Base-by-base conservation (phyloP, 345 rosid species). In the Carallia pectinifolia region DNA sequence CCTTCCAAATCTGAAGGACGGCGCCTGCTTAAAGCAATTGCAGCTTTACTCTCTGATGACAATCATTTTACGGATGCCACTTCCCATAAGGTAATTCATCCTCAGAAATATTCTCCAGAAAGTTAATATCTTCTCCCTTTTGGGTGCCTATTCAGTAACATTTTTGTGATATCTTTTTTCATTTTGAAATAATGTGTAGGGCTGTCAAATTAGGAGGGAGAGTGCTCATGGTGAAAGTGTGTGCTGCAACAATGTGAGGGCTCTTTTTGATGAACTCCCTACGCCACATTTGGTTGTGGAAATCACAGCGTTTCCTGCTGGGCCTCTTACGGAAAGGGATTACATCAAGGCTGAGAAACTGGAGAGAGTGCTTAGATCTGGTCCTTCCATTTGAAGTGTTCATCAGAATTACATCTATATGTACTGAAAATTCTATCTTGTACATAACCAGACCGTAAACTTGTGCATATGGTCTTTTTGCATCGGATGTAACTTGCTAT, bases 161-260 rank as follows among this genome's bases (percentile, higher is more conserved):
- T 5, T 10, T 44, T 1, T 44, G 50, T 44, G 50, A 16, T 15
- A 3, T 44, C 15, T 0, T 10, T 44, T 44, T 44, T 44, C 50
- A 40, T 40, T 40, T 40, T 40, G 13, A 2, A 40, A 40, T 40
- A 44, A 44, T 44, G 50, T 81, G 71, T 70, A 94, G 97, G 98
- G 98, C 18, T 94, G 98, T 79, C 98, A 94, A 79, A 91, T 94
- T 44, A 84, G 98, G 74, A 77, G 97, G 78, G 95, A 90, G 85
- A 91, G 87, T 73, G 98, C 98, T 29, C 98, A 94, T 23, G 96
- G 98, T 6, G 93, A 91, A 78, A 91, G 95, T 38, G 97, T 94
- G 4, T 94, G 98, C 84, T 94, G 96, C 89, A 88, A 94, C 83
- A 94, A 94, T 15, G 97, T 94, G 50, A 87, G 98, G 77, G 97